phyloP scores from a whole-genome alignment of 192 early-diverging fungal genomes.

The Piromyces sp. region DNA sequence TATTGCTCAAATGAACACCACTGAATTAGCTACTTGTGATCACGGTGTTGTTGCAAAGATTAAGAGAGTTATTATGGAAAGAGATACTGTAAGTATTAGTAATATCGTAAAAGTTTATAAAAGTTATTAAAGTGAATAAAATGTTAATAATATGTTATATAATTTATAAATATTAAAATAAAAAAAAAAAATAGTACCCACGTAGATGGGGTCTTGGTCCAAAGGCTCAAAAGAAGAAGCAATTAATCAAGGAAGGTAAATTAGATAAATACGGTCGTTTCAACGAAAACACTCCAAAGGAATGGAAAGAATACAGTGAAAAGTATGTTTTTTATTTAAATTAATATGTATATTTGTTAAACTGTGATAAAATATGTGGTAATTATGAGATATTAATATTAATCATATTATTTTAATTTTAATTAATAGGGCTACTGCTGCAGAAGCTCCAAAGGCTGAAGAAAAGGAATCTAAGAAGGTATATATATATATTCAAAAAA shows the following conservation, averaged over 20 bases:
- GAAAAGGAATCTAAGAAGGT: neutral
- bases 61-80: conserved; percentile 99
- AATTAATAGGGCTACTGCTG: conserved; percentile 8
- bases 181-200: conserved; percentile 66
- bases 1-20: conserved; percentile 92
- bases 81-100: conserved; percentile 64
- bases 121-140: no score
- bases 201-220: conserved; percentile 95
- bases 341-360: neutral
- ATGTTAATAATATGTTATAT: no score
- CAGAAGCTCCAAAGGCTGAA: neutral
- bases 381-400: no score
- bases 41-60: conserved; percentile 97
- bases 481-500: neutral
- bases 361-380: conserved; percentile 2
- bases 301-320: conserved; percentile 66
- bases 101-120: no score
- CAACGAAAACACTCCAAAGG: conserved; percentile 64
- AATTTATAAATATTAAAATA: no score
- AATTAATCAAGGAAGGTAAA: conserved; percentile 91
- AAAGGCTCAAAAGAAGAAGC: conserved; percentile 91
- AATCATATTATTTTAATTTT: no score
- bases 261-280: conserved; percentile 91
- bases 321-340: conserved; percentile 20
- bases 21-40: conserved; percentile 90